Evolutionary conservation across 345 rosid species (phyloP).

Genomic region (Syzygium jambos): DNA sequence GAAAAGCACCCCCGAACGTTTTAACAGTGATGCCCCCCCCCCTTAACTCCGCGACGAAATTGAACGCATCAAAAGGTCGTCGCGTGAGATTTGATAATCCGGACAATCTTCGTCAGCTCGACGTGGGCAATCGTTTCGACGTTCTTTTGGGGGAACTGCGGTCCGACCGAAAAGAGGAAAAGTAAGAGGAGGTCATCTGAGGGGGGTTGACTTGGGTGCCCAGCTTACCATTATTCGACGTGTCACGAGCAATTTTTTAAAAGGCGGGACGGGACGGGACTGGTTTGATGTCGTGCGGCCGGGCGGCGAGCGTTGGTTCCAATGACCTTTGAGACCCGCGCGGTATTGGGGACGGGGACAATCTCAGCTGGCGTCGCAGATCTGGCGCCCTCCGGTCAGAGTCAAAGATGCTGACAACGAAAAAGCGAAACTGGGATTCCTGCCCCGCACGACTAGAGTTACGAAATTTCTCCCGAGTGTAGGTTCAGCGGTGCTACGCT

Average conservation of each 20-base stretch:
- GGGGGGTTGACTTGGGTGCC: neutral
- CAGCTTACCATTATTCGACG: neutral
- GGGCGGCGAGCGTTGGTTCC: neutral
- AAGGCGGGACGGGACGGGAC: neutral
- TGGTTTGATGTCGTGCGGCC: neutral
- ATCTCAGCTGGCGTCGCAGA: neutral
- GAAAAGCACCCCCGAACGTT: neutral
- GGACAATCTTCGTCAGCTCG: neutral
- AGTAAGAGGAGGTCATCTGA: neutral
- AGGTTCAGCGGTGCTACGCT: fast-evolving
- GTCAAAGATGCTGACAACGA: neutral
- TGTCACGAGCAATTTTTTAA: neutral
- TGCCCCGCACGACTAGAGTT: neutral
- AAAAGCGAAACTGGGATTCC: neutral
- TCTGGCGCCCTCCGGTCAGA: neutral
- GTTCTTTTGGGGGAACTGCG: neutral
- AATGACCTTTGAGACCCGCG: neutral
- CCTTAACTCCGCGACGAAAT: neutral
- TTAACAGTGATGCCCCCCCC: neutral
- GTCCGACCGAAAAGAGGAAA: neutral
- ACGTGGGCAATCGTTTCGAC: neutral
- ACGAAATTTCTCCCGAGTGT: neutral
- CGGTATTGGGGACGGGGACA: neutral
- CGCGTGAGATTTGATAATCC: neutral
- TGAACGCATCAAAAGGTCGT: neutral